Evolutionary conservation across 805 yeast species (phyloP).

Genomic region (Candida incommunis): DNA sequence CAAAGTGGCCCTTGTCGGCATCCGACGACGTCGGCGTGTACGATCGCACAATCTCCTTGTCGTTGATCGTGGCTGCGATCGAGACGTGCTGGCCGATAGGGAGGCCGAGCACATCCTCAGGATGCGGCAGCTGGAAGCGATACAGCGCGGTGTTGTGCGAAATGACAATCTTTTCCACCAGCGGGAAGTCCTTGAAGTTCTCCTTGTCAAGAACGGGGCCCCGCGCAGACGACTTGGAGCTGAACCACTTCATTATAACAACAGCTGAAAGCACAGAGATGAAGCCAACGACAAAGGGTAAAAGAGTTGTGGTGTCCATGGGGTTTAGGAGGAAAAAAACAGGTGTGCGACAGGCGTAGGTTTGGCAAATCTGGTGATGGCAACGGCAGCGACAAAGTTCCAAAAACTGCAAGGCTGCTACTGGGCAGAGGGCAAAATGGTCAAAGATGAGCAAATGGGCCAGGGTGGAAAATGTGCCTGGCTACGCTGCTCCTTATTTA

Average conservation of each 20-base stretch:
- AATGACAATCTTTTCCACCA: conserved; percentile 60
- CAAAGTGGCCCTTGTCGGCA: conserved; percentile 68
- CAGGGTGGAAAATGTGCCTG: too few species aligned
- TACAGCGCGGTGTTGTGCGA: conserved; percentile 69
- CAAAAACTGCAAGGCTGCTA: not conserved
- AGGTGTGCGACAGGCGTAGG: too few species aligned
- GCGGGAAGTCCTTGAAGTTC: conserved; percentile 61
- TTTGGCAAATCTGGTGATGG: conserved; percentile 3
- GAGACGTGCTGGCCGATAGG: conserved; percentile 93
- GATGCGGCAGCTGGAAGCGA: conserved; percentile 68
- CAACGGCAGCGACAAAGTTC: not conserved
- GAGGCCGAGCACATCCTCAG: conserved; percentile 63
- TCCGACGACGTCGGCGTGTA: conserved; percentile 76
- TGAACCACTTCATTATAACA: conserved; percentile 6
- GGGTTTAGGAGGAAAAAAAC: too few species aligned
- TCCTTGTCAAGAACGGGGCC: conserved; percentile 43
- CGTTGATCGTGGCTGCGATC: conserved; percentile 60
- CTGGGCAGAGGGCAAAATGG: not conserved
- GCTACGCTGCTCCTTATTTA: too few species aligned
- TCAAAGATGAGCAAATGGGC: too few species aligned
- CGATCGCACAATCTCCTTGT: conserved; percentile 69
- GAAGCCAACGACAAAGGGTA: not conserved
- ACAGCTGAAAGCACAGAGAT: not conserved
- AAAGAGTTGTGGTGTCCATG: too few species aligned
- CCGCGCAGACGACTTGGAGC: conserved; percentile 13